Evolutionary conservation across 2,329 filamentous ascomycete genomes (phyloP).

Genomic region (Cordyceps pruinosa): DNA sequence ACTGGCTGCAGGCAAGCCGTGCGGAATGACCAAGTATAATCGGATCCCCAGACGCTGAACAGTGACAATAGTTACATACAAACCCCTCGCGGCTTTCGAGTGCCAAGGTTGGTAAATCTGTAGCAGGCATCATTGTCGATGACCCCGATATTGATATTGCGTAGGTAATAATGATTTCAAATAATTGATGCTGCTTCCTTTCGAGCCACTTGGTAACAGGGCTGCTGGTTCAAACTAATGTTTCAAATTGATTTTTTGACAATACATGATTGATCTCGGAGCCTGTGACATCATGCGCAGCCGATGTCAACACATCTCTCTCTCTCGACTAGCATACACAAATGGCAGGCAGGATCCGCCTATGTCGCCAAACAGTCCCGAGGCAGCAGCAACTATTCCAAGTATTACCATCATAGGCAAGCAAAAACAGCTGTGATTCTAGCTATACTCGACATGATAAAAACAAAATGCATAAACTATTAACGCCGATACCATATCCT

Average conservation of each 20-base stretch:
- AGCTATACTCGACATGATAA: not conserved
- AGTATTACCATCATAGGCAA: not conserved
- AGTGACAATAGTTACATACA: constrained; percentile 52
- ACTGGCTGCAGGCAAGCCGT: constrained; percentile 42
- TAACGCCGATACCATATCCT: constrained; percentile 3
- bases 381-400: not conserved
- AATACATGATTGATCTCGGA: not conserved
- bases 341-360: not conserved
- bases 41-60: constrained; percentile 28
- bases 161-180: not conserved
- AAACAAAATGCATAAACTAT: not conserved
- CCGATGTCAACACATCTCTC: not conserved
- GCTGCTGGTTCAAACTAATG: not conserved
- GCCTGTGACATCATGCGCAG: too few relatives aligned
- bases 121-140: not conserved
- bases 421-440: not conserved
- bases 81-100: constrained; percentile 26
- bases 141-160: not conserved
- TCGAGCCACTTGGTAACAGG: not conserved
- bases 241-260: too few relatives aligned
- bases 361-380: not conserved
- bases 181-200: not conserved
- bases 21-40: constrained; percentile 38
- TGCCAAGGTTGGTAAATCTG: not conserved
- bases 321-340: not conserved